phyloP scores from a whole-genome alignment of 306 rosid genomes.

The Begonia loranthoides region DNA sequence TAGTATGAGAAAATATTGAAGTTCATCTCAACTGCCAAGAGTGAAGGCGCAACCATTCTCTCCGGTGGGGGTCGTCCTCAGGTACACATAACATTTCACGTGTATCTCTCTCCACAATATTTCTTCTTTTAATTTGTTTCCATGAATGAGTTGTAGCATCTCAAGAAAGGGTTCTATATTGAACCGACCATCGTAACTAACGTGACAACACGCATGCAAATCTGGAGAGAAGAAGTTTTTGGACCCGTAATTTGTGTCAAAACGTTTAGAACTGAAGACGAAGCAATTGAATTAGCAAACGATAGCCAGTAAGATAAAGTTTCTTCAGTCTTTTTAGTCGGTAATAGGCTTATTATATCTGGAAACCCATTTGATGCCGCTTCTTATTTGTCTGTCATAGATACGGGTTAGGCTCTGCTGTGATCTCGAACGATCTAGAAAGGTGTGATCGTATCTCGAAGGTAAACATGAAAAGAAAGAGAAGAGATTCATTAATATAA shows the following conservation, averaged over 20 bases:
- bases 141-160: slow-evolving; percentile 49
- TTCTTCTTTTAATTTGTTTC: neutral
- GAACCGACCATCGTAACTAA: slow-evolving; percentile 71
- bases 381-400: slow-evolving; percentile 31
- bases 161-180: slow-evolving; percentile 69
- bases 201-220: slow-evolving; percentile 85
- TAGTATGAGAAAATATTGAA: slow-evolving; percentile 85
- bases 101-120: neutral
- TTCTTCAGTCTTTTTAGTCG: slow-evolving; percentile 3
- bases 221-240: slow-evolving; percentile 93
- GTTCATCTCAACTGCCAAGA: slow-evolving; percentile 67
- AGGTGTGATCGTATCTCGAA: slow-evolving; percentile 80
- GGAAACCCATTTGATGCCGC: slow-evolving; percentile 1
- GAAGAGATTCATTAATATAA: neutral
- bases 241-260: slow-evolving; percentile 96
- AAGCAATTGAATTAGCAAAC: slow-evolving; percentile 82
- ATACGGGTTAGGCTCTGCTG: slow-evolving; percentile 83
- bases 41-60: slow-evolving; percentile 83
- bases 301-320: slow-evolving; percentile 55
- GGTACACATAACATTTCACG: slow-evolving; percentile 30
- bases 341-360: neutral
- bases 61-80: slow-evolving; percentile 84
- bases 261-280: slow-evolving; percentile 81
- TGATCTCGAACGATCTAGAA: slow-evolving; percentile 78
- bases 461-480: slow-evolving; percentile 24